These are phyloP conservation scores for Barbarea vulgaris DNA, from an alignment of 345 rosid species.

Conservation along the genomic window DNA sequence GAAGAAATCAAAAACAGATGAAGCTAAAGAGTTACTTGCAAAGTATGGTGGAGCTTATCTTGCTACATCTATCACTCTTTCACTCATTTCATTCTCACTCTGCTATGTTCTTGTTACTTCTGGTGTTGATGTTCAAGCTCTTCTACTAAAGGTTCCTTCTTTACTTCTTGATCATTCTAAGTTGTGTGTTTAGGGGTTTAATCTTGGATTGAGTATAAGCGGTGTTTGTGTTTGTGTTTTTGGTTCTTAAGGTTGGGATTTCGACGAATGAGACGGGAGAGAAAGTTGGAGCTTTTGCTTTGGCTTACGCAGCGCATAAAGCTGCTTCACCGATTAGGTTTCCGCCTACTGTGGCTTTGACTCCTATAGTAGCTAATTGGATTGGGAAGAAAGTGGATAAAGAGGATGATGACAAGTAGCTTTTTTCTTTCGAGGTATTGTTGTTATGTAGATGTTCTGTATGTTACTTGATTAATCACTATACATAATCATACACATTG, in stretches of 20 bases:
- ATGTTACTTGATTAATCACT: conserved; percentile 7
- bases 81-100: conserved; percentile 76
- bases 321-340: conserved; percentile 96
- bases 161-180: not conserved
- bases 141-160: conserved; percentile 62
- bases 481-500: not conserved
- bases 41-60: conserved; percentile 96
- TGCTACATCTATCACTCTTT: conserved; percentile 89
- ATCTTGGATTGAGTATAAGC: not conserved
- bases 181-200: conserved; percentile 6
- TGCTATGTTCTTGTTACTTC: conserved; percentile 69
- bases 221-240: not conserved
- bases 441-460: conserved; percentile 4
- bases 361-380: conserved; percentile 89
- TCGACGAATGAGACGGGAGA: conserved; percentile 66
- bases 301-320: conserved; percentile 94
- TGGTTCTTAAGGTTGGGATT: conserved; percentile 66
- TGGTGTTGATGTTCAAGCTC: conserved; percentile 77
- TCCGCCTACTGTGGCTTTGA: conserved; percentile 87
- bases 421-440: not conserved
- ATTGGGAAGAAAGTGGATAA: conserved; percentile 84
- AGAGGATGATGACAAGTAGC: conserved; percentile 41
- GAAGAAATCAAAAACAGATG: conserved; percentile 69
- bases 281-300: conserved; percentile 84
- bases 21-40: conserved; percentile 78